Base-by-base conservation (phyloP, 352 stramenopile genomes). In the Ophiocytium majus region DNA sequence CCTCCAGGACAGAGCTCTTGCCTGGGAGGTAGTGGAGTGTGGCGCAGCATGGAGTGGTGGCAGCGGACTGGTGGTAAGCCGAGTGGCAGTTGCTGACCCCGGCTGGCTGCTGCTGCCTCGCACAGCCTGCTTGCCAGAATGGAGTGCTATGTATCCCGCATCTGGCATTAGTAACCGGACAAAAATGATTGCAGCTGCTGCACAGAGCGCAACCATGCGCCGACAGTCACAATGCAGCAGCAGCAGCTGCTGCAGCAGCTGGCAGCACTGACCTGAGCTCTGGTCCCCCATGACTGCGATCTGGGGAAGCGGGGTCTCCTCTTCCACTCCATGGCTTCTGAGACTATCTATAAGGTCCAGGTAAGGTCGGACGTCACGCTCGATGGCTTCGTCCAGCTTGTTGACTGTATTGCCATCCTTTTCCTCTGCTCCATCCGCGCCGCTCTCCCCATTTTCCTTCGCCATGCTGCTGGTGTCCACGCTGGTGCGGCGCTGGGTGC, bases 21-120 rank as follows among this genome's bases (percentile, higher is more conserved):
- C 92, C 93, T 94, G 94, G n/a, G n/a, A n/a, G n/a, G n/a, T n/a
- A n/a, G n/a, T n/a, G n/a, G n/a, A n/a, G n/a, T n/a, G 88, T 97
- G 93, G 10, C 93, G 93, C 91, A 96, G 94, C 57, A 96, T 93
- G 10, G n/a, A n/a, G n/a, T n/a, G n/a, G n/a, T n/a, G n/a, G n/a
- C n/a, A n/a, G n/a, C n/a, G n/a, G n/a, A n/a, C n/a, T n/a, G n/a
- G n/a, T n/a, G n/a, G n/a, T n/a, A n/a, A n/a, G n/a, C n/a, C n/a
- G n/a, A n/a, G n/a, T n/a, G n/a, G n/a, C n/a, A n/a, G n/a, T n/a
- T n/a, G n/a, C n/a, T n/a, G n/a, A n/a, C n/a, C n/a, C n/a, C n/a
- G n/a, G n/a, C n/a, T n/a, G n/a, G n/a, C n/a, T n/a, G n/a, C n/a
- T n/a, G n/a, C n/a, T n/a, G n/a, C n/a, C n/a, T n/a, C n/a, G n/a